Conservation (phyloP, 129 eudicot genomes). For the Smallanthus sonchifolius region DNA sequence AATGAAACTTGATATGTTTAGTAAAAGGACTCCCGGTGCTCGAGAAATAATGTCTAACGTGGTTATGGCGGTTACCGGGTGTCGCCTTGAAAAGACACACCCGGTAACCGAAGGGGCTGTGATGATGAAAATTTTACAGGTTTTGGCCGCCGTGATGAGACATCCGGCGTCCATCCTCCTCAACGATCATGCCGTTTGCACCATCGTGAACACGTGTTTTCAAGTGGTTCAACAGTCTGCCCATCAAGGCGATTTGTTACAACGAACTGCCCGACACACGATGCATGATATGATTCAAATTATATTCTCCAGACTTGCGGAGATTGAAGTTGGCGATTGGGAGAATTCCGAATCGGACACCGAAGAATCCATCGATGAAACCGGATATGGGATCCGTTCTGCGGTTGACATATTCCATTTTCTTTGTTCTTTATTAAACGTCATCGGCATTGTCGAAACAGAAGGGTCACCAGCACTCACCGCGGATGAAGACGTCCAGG, state of each 20-base stretch:
- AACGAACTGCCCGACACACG: constrained; percentile 52
- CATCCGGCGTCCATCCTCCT: constrained; percentile 58
- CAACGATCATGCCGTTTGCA: constrained; percentile 66
- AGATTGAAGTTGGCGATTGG: constrained; percentile 61
- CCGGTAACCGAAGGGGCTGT: constrained; percentile 52
- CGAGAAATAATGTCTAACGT: constrained; percentile 43
- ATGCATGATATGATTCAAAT: constrained; percentile 82
- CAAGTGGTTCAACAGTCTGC: constrained; percentile 82
- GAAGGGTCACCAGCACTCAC: constrained; percentile 50
- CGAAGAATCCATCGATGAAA: constrained; percentile 45
- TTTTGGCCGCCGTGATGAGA: constrained; percentile 50
- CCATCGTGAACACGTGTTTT: constrained; percentile 76
- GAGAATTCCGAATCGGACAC: constrained; percentile 75
- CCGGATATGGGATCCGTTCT: constrained; percentile 59
- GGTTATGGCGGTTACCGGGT: constrained; percentile 63
- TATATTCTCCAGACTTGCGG: constrained; percentile 54
- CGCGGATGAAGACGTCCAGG: constrained; percentile 70
- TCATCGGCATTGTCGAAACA: constrained; percentile 51
- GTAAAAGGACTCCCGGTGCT: constrained; percentile 67
- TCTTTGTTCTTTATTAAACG: constrained; percentile 74
- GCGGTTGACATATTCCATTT: constrained; percentile 88
- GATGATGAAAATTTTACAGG: constrained; percentile 63
- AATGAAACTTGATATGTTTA: constrained; percentile 48
- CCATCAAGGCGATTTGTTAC: constrained; percentile 58
- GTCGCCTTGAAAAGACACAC: constrained; percentile 72